These are phyloP conservation scores for Fraxinus velutina DNA, from an alignment of 305 asterid genomes.

Conservation along the genomic window DNA sequence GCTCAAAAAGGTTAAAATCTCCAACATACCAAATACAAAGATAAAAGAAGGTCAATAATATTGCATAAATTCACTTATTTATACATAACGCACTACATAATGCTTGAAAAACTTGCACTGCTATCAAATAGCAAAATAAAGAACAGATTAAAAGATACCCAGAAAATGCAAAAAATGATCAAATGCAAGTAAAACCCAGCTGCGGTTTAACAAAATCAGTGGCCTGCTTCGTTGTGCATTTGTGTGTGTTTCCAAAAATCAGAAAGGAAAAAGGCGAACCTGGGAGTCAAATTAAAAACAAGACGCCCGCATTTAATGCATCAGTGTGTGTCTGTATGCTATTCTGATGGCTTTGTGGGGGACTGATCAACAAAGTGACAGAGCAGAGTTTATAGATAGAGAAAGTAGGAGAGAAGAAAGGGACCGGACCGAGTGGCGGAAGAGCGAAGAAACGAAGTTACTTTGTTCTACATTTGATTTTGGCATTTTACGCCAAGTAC, in stretches of 20 bases:
- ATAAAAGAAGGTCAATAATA: neutral
- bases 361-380: neutral
- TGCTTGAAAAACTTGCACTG: neutral
- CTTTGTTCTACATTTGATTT: neutral
- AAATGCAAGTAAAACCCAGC: neutral
- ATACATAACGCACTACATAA: neutral
- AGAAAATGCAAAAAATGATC: neutral
- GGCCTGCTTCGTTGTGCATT: neutral
- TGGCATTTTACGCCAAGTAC: neutral
- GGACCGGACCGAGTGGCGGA: neutral
- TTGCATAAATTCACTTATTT: neutral
- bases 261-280: neutral
- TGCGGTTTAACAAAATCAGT: neutral
- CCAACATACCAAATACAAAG: neutral
- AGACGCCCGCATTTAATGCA: constrained; percentile 2
- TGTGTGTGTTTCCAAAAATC: neutral
- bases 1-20: constrained; percentile 12
- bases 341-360: neutral
- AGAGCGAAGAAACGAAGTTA: neutral
- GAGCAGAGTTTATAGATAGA: neutral
- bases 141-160: neutral
- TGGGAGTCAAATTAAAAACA: neutral
- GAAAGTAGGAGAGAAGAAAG: neutral
- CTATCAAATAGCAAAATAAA: neutral
- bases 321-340: neutral